Evolutionary conservation across 78 protist genomes (phyloP).

Genomic region (Dictyostelium firmibasis): DNA sequence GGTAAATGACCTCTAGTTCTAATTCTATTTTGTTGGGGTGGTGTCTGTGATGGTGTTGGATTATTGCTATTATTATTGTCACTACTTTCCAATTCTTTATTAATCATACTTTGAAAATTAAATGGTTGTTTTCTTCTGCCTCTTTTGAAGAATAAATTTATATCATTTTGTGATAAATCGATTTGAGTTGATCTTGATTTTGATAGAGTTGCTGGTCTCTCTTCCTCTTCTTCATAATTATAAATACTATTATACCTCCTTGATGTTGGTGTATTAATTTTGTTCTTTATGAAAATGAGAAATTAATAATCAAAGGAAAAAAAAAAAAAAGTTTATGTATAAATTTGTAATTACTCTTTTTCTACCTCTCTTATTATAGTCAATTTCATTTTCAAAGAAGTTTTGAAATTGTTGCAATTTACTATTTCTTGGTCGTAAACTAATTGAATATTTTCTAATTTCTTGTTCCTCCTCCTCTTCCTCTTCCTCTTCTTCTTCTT

Average conservation of each 20-base stretch:
- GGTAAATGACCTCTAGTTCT: background rate
- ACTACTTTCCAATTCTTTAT: background rate
- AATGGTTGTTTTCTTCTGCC: background rate
- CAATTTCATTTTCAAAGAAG: background rate
- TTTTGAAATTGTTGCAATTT: background rate
- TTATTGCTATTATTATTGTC: background rate
- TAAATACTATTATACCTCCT: background rate
- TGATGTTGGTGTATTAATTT: background rate
- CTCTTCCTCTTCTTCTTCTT: slow-evolving; percentile 10
- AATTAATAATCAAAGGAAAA: background rate
- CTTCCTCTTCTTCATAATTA: slow-evolving; percentile 30
- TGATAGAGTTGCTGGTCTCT: background rate
- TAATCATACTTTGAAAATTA: background rate
- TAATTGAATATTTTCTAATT: background rate
- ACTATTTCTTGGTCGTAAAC: slow-evolving; percentile 34
- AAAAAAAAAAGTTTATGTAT: background rate
- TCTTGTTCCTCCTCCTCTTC: slow-evolving; percentile 13
- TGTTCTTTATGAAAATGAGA: background rate
- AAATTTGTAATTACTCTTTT: background rate
- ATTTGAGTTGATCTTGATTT: slow-evolving; percentile 10
- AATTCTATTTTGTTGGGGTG: background rate
- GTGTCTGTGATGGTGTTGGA: background rate
- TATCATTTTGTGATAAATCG: background rate
- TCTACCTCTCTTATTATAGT: background rate
- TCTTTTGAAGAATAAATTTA: background rate